These are phyloP conservation scores for Colletotrichum simmondsii DNA, from an alignment of 2,329 filamentous ascomycete genomes.

Conservation along the genomic window DNA sequence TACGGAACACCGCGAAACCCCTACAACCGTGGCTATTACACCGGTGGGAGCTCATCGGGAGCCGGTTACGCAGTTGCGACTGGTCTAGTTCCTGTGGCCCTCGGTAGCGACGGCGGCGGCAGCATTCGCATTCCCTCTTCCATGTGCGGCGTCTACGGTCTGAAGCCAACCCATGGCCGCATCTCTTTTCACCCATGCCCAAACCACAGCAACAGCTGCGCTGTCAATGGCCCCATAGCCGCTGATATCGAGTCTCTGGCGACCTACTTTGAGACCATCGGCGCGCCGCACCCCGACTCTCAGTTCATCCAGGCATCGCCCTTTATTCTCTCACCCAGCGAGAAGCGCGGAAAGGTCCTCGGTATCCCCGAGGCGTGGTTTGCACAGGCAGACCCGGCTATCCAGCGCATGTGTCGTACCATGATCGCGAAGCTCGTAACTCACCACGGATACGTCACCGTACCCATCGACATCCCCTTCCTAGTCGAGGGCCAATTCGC, in stretches of 20 bases:
- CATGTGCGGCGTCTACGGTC: conserved; percentile 79
- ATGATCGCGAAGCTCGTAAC: conserved; percentile 64
- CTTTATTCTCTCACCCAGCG: conserved; percentile 39
- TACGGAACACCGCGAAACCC: conserved; percentile 82
- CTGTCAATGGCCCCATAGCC: conserved; percentile 75
- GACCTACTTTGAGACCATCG: conserved; percentile 72
- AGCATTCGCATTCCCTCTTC: conserved; percentile 78
- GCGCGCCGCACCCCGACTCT: conserved; percentile 69
- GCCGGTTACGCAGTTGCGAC: conserved; percentile 76
- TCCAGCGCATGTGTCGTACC: conserved; percentile 52
- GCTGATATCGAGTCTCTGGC: conserved; percentile 74
- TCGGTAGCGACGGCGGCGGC: conserved; percentile 80
- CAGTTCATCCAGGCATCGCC: conserved; percentile 58
- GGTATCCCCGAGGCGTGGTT: conserved; percentile 77
- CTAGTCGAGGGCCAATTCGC: conserved; percentile 74
- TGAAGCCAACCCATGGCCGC: conserved; percentile 77
- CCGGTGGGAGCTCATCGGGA: conserved; percentile 81
- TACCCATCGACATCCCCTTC: conserved; percentile 69
- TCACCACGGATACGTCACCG: conserved; percentile 61
- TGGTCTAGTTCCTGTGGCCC: conserved; percentile 76
- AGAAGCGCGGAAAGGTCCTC: conserved; percentile 57
- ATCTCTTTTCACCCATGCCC: conserved; percentile 70
- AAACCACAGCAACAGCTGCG: conserved; percentile 69
- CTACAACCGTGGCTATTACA: conserved; percentile 78
- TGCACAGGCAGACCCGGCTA: conserved; percentile 51